Evolutionary conservation across 1,284 basidiomycete genomes (phyloP).

Genomic region (Flammula alnicola): DNA sequence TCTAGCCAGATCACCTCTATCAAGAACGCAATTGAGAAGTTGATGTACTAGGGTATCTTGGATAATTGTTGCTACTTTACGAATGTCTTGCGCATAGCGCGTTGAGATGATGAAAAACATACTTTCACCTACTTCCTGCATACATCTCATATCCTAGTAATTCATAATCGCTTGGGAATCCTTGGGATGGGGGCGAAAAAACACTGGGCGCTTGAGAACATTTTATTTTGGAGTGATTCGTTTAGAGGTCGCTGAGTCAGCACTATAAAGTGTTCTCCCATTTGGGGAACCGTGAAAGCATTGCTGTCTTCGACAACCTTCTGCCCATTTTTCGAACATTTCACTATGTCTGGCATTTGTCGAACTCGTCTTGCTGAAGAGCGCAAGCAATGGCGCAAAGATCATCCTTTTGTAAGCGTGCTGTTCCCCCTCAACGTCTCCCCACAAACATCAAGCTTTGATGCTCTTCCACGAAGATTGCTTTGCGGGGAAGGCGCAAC

Average conservation of each 20-base stretch:
- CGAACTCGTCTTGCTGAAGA: constrained; percentile 91
- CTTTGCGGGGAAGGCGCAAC: too few species aligned
- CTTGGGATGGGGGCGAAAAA: neutral
- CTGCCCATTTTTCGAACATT: too few species aligned
- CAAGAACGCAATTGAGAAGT: constrained; percentile 88
- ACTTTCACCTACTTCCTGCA: neutral
- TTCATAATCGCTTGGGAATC: neutral
- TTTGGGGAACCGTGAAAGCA: neutral
- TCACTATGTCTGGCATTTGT: constrained; percentile 78
- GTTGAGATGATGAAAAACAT: neutral
- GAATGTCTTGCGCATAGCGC: neutral
- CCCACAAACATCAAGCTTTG: constrained; percentile 1
- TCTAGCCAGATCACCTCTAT: constrained; percentile 89
- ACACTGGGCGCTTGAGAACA: constrained; percentile 5
- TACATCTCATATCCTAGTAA: too few species aligned
- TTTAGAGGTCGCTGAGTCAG: constrained; percentile 25
- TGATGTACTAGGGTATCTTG: constrained; percentile 39
- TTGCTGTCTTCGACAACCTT: constrained; percentile 3
- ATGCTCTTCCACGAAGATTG: neutral
- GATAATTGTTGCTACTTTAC: constrained; percentile 5
- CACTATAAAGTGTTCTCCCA: constrained; percentile 2
- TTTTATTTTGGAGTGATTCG: constrained; percentile 10
- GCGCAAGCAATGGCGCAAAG: constrained; percentile 98
- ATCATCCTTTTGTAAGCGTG: constrained; percentile 93
- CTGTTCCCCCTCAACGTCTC: neutral